Conservation (phyloP, 768 basidiomycete genomes). For the Trametes cingulata region DNA sequence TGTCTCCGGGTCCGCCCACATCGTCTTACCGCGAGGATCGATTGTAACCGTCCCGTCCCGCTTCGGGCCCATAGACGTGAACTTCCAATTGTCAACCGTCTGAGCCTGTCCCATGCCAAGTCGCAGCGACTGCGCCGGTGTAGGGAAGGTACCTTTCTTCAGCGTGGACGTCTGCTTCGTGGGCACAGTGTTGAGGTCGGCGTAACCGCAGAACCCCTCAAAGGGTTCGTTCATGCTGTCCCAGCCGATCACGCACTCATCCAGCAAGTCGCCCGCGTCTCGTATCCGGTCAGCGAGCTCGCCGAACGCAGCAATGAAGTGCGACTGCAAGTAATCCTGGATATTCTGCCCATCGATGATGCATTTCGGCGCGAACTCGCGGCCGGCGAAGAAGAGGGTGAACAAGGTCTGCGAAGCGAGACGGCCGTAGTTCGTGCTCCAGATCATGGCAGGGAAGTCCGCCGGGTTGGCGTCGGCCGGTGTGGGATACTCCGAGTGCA, state of each 20-base stretch:
- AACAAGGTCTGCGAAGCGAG: conserved; percentile 87
- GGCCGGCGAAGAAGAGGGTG: conserved; percentile 93
- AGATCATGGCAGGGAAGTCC: conserved; percentile 88
- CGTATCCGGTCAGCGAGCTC: conserved; percentile 73
- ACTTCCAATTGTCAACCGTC: conserved; percentile 81
- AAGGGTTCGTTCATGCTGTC: conserved; percentile 95
- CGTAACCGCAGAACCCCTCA: conserved; percentile 76
- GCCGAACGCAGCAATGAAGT: conserved; percentile 76
- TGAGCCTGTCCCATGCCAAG: conserved; percentile 88
- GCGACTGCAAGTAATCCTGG: conserved; percentile 82
- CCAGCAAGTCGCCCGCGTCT: conserved; percentile 74
- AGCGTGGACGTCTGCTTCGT: conserved; percentile 66
- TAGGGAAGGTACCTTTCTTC: conserved; percentile 87
- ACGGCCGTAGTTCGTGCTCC: conserved; percentile 94
- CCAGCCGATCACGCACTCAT: conserved; percentile 94
- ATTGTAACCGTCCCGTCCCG: conserved; percentile 74
- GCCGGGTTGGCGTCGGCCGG: conserved; percentile 65
- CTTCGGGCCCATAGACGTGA: conserved; percentile 76
- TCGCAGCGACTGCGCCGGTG: conserved; percentile 78
- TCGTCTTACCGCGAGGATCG: conserved; percentile 77
- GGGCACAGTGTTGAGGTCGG: conserved; percentile 67
- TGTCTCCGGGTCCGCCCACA: conserved; percentile 68
- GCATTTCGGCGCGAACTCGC: conserved; percentile 88
- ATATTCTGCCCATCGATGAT: conserved; percentile 90
- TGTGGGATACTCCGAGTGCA: conserved; percentile 87